Conservation (phyloP, 139 green algal species). For the Chlorella sp. region DNA sequence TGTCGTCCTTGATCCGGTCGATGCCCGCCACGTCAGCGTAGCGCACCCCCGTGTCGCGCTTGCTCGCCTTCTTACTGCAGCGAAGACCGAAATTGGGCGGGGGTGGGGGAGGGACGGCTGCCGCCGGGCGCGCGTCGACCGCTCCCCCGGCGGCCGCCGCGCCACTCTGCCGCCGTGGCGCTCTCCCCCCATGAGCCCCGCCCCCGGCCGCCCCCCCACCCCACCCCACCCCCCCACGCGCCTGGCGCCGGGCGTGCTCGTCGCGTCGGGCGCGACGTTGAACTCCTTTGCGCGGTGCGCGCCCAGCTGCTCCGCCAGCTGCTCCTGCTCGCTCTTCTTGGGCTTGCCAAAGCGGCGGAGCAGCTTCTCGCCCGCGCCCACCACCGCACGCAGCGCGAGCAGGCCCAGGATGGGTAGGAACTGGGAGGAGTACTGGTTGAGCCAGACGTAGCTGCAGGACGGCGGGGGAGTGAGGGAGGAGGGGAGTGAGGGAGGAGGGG, state of each 20-base stretch:
- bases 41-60: slow-evolving; percentile 58
- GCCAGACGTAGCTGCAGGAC: slow-evolving; percentile 44
- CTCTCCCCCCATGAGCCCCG: too few species aligned
- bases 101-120: too few species aligned
- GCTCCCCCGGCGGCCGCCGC: too few species aligned
- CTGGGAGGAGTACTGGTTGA: slow-evolving; percentile 55
- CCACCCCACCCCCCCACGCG: neutral
- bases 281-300: slow-evolving; percentile 44
- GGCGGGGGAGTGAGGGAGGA: neutral
- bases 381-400: slow-evolving; percentile 44
- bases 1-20: slow-evolving; percentile 64
- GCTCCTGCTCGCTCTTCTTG: slow-evolving; percentile 54
- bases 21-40: slow-evolving; percentile 78
- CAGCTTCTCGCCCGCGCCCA: slow-evolving; percentile 38
- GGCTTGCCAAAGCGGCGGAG: slow-evolving; percentile 39
- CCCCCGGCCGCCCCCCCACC: neutral
- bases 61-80: slow-evolving; percentile 24
- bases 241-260: too few species aligned
- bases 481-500: neutral
- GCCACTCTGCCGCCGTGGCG: too few species aligned
- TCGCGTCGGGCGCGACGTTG: slow-evolving; percentile 44
- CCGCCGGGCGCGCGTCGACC: too few species aligned
- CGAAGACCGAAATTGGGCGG: neutral
- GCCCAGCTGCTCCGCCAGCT: slow-evolving; percentile 57
- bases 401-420: slow-evolving; percentile 58